Evolutionary conservation across 768 basidiomycete species (phyloP).

Genomic region (Amanita fuliginea): DNA sequence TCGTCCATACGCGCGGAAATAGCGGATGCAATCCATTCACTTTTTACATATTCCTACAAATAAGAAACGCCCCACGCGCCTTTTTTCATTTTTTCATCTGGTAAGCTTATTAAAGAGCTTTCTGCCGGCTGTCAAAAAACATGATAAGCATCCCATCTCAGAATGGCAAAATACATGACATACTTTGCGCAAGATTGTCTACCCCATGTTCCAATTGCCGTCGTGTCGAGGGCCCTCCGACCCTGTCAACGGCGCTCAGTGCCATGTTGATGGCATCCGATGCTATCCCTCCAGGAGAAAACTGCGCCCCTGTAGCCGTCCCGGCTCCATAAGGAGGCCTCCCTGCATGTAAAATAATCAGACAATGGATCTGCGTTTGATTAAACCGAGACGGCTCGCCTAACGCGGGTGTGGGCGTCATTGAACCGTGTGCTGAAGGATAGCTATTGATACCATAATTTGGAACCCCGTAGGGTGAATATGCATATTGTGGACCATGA

Average conservation of each 20-base stretch:
- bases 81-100: conserved; percentile 14
- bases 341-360: neutral
- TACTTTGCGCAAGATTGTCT: conserved; percentile 37
- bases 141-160: conserved; percentile 3
- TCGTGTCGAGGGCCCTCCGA: conserved; percentile 41
- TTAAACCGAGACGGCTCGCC: neutral
- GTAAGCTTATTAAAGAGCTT: conserved; percentile 38
- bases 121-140: conserved; percentile 23
- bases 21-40: neutral
- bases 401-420: neutral
- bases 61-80: neutral
- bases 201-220: conserved; percentile 37
- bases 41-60: neutral
- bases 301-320: neutral
- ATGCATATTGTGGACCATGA: too few species aligned
- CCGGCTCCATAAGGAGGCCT: neutral
- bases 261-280: conserved; percentile 30
- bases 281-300: conserved; percentile 15
- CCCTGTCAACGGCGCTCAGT: conserved; percentile 39
- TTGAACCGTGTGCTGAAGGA: neutral
- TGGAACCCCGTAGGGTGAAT: too few species aligned
- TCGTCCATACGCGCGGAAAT: neutral
- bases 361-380: neutral
- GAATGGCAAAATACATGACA: conserved; percentile 2
- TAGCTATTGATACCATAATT: neutral